phyloP scores from a whole-genome alignment of 2,329 filamentous ascomycete species.

The Chaetomiaceae sp. region DNA sequence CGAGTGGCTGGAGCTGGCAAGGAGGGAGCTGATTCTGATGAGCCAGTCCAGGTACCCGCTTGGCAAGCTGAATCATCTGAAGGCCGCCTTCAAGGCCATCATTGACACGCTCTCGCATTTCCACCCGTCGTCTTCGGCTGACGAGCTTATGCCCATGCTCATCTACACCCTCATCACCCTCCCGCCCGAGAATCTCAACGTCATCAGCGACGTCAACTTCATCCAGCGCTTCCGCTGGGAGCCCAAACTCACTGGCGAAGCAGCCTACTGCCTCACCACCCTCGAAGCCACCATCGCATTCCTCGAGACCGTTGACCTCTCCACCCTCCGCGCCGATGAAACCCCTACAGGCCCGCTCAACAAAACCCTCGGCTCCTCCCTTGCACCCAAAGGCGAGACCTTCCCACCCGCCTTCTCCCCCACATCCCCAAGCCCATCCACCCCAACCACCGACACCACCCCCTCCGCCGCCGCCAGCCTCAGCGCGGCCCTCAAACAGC shows the following conservation, averaged over 20 bases:
- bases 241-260: constrained; percentile 83
- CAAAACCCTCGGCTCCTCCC: constrained; percentile 38
- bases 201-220: constrained; percentile 92
- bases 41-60: constrained; percentile 79
- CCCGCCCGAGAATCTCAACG: constrained; percentile 75
- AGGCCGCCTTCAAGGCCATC: constrained; percentile 85
- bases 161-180: constrained; percentile 95
- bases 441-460: constrained; percentile 25
- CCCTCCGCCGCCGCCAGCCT: constrained; percentile 27
- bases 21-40: constrained; percentile 71
- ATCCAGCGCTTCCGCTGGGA: constrained; percentile 86
- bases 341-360: constrained; percentile 61
- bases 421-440: constrained; percentile 29
- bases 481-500: constrained; percentile 27
- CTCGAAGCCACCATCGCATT: constrained; percentile 93
- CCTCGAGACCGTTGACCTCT: constrained; percentile 88
- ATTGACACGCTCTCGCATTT: constrained; percentile 73
- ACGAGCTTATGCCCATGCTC: constrained; percentile 93
- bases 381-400: constrained; percentile 46
- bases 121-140: constrained; percentile 77
- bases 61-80: constrained; percentile 84
- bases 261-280: constrained; percentile 93
- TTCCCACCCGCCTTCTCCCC: constrained; percentile 53
- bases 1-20: constrained; percentile 64
- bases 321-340: constrained; percentile 79